These are phyloP conservation scores for Cadophora sp. DNA, from an alignment of 2,329 filamentous ascomycete species.

Conservation along the genomic window DNA sequence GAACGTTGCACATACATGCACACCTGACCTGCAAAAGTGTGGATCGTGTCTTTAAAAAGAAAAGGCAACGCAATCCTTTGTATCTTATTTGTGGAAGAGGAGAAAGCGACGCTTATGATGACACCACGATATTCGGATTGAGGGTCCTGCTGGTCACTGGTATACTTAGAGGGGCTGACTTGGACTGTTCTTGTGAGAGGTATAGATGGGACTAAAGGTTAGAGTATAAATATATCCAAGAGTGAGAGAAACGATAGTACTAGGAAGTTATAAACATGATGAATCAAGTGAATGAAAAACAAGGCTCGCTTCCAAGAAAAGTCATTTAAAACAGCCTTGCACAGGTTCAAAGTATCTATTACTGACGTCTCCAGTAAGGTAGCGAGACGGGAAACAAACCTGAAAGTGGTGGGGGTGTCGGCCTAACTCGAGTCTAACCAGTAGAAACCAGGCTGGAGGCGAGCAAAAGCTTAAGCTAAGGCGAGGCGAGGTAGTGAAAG, in stretches of 20 bases:
- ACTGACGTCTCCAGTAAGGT: conserved; percentile 8
- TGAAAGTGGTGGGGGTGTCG: not conserved
- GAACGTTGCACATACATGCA: not conserved
- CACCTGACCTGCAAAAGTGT: not conserved
- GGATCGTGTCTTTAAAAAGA: not conserved
- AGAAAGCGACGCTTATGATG: not conserved
- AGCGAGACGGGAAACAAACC: not conserved
- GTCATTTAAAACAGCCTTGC: not conserved
- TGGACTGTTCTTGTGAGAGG: no score
- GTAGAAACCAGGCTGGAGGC: not conserved
- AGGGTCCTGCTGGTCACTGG: not conserved
- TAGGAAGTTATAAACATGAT: no score
- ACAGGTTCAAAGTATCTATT: not conserved
- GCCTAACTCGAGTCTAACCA: conserved; percentile 10
- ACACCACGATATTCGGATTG: conserved; percentile 3
- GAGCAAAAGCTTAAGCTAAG: not conserved
- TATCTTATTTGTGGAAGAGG: not conserved
- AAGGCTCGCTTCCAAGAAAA: not conserved
- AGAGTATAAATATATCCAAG: no score
- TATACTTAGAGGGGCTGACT: not conserved
- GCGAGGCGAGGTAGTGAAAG: not conserved
- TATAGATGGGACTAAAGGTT: no score
- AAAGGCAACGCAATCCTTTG: not conserved
- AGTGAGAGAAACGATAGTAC: no score
- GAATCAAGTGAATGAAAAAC: no score